phyloP scores from a whole-genome alignment of 2,329 filamentous ascomycete species.

The Hypoxylon sp. region DNA sequence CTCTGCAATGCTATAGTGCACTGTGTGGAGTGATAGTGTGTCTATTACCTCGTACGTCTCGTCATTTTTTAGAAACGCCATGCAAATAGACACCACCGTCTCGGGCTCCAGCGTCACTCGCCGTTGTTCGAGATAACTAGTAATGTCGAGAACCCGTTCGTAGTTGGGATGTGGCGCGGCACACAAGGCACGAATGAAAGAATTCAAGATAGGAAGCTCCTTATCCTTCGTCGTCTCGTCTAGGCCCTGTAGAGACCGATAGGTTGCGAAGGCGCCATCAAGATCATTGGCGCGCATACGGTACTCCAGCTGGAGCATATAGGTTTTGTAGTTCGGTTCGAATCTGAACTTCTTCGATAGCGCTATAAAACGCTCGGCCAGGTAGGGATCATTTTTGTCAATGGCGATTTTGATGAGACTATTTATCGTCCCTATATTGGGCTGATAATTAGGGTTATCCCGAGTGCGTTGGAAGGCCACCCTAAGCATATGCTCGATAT shows the following conservation, averaged over 20 bases:
- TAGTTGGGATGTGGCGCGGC: constrained; percentile 73
- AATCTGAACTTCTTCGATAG: constrained; percentile 77
- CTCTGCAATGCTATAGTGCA: constrained; percentile 78
- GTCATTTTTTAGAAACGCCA: constrained; percentile 80
- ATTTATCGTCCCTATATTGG: constrained; percentile 83
- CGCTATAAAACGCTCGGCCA: constrained; percentile 80
- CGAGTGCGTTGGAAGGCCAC: constrained; percentile 70
- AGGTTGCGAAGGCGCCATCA: constrained; percentile 76
- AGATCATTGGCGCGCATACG: constrained; percentile 81
- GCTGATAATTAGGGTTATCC: constrained; percentile 62
- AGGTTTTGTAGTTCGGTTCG: constrained; percentile 77
- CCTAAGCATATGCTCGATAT: constrained; percentile 80
- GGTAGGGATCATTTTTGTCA: constrained; percentile 76
- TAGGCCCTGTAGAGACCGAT: constrained; percentile 71
- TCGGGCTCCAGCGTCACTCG: constrained; percentile 78
- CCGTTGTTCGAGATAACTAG: constrained; percentile 79
- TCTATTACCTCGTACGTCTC: constrained; percentile 86
- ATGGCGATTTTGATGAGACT: constrained; percentile 80
- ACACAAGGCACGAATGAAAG: constrained; percentile 79
- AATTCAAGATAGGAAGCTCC: constrained; percentile 76
- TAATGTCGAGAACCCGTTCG: constrained; percentile 78
- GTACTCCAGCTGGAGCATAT: constrained; percentile 81
- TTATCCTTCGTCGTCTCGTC: constrained; percentile 69
- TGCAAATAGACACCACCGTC: constrained; percentile 80
- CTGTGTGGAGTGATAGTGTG: constrained; percentile 81